Base-by-base conservation (phyloP, 1,284 basidiomycete genomes). In the Schizophyllum amplum region DNA sequence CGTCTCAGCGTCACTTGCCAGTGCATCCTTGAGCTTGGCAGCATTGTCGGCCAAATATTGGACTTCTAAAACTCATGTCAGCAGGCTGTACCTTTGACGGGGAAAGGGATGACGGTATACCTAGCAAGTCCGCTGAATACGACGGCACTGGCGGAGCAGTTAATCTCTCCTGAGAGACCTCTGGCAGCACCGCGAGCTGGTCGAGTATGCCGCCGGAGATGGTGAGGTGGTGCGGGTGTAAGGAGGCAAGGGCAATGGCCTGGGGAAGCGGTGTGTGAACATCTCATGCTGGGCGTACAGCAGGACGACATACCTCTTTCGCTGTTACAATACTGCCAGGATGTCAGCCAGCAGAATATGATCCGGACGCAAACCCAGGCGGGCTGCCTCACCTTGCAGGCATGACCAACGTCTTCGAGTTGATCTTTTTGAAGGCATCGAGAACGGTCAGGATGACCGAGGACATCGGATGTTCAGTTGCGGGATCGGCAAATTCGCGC, bases 331-430 rank as follows among this genome's bases (percentile, higher is more conserved):
- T 75, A 59, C 76, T 78, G 53, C n/a, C n/a, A n/a, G n/a, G n/a
- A n/a, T n/a, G n/a, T n/a, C n/a, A n/a, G n/a, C n/a, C n/a, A n/a
- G n/a, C n/a, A n/a, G n/a, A n/a, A n/a, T n/a, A n/a, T n/a, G n/a
- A n/a, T n/a, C n/a, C n/a, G n/a, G n/a, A n/a, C n/a, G n/a, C n/a
- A n/a, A n/a, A n/a, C n/a, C n/a, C n/a, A n/a, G n/a, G n/a, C n/a
- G n/a, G n/a, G n/a, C n/a, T n/a, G n/a, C n/a, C n/a, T n/a, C n/a
- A n/a, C n/a, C n/a, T n/a, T n/a, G 78, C 78, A 24, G 78, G 77
- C 75, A 79, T 77, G 22, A 79, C 74, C 20, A 75, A 65, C 4
- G 77, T 80, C 59, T 71, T 71, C 15, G 75, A 71, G 5, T 66
- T 68, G 27, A 74, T 64, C 20, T 63, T 57, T 58, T 70, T 71